Conservation (phyloP, 2,329 filamentous ascomycete genomes). For the Aureobasidium sp. region DNA sequence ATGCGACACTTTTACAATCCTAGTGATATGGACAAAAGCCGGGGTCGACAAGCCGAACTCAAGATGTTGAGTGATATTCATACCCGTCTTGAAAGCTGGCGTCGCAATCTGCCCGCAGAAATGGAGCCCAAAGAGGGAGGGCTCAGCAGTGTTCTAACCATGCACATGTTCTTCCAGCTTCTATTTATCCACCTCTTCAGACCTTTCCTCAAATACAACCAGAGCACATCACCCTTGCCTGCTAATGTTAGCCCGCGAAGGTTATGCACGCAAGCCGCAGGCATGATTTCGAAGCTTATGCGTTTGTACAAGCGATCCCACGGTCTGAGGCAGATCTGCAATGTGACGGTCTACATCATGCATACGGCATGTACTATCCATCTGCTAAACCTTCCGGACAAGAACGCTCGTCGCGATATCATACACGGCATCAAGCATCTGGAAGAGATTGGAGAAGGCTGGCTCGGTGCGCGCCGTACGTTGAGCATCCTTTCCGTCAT, state of each 20-base stretch:
- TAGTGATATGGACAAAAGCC: constrained; percentile 47
- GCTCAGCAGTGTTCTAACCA: constrained; percentile 69
- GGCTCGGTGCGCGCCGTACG: constrained; percentile 80
- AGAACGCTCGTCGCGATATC: constrained; percentile 81
- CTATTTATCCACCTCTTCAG: constrained; percentile 94
- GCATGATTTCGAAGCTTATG: constrained; percentile 86
- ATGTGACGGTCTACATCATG: constrained; percentile 90
- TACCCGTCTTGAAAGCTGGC: constrained; percentile 82
- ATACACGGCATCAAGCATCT: constrained; percentile 84
- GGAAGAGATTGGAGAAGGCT: constrained; percentile 92
- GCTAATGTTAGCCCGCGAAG: constrained; percentile 82
- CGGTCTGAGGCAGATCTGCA: constrained; percentile 86
- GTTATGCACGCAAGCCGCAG: constrained; percentile 82
- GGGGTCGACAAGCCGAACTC: constrained; percentile 72
- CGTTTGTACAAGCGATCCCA: constrained; percentile 89
- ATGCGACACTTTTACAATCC: constrained; percentile 80
- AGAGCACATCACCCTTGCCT: constrained; percentile 71
- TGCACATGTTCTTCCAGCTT: constrained; percentile 97
- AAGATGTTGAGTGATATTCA: constrained; percentile 92
- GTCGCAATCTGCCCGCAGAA: constrained; percentile 71
- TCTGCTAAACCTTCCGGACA: constrained; percentile 84
- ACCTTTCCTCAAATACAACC: constrained; percentile 86
- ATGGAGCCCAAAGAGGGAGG: constrained; percentile 85
- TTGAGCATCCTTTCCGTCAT: constrained; percentile 78
- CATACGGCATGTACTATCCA: constrained; percentile 95